Base-by-base conservation (phyloP, 2,329 filamentous ascomycete species). In the Sporothrix pseudoabietina region DNA sequence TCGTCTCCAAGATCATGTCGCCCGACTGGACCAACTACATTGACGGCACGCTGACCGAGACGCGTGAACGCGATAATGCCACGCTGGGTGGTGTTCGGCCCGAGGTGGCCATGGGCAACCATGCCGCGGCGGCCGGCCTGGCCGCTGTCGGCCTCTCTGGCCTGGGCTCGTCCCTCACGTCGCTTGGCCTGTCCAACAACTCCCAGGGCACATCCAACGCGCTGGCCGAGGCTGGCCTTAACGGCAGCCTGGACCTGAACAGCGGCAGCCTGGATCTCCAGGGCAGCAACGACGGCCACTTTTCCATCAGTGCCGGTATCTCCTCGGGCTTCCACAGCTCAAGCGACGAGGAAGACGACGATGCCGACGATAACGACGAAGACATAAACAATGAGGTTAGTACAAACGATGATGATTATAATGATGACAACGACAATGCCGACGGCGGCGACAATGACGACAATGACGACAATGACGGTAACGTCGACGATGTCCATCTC, bases 341-440 rank as follows among this genome's bases (percentile, higher is more conserved):
- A 68, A 97, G 94, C 79, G 94, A 97, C 78, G 95, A 98, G 82
- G 96, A 98, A 77, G 96, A 98, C 76, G 95, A 98, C 78, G 95
- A 98, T 76, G 92, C 94, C 83, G 93, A 97, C 75, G 92, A 93
- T 73, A 92, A 92, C 77, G 91, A 95, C 76, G 92, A 93, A 77
- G 91, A 93, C 75, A 88, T 89, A 54, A 88, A 87, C 79, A 89
- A 86, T 75, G 89, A 91, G 89, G 89, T 91, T 83, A 87, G 89
- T 85, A 73, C 57, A 55, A 19, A 5, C 7, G 5, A 6, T 66
- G 22, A 30, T 30, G 30, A 19, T 22, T 44, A 26, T 32, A 44
- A 63, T 10, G 54, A 59, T 9, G 19, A 10, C 9, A 12, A 44
- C 12, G 41, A 8, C 4, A 19, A 49, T 49, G 44, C 1, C 35